A percentile compares a stretch with the other conserved stretches of the same genome.
Evolutionary conservation across 2,329 filamentous ascomycete genomes (phyloP).

Genomic region (Fusarium annulatum): DNA sequence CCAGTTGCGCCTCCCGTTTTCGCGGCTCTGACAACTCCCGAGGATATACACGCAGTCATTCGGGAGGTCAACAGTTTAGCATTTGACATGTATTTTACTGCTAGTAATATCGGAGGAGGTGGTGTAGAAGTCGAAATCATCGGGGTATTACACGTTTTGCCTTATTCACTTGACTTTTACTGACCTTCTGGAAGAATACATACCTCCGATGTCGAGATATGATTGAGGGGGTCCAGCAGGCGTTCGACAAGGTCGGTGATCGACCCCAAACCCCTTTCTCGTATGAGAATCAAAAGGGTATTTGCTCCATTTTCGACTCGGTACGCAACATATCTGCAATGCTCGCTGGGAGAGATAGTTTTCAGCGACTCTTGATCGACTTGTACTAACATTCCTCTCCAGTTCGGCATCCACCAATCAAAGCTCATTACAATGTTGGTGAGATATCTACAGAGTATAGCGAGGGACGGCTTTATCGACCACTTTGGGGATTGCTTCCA

Average conservation of each 20-base stretch:
- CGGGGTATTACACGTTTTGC: not conserved
- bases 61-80: not conserved
- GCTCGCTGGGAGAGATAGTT: not conserved
- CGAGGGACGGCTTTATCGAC: conserved; percentile 10
- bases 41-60: conserved; percentile 1
- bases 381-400: conserved; percentile 3
- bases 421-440: conserved; percentile 10
- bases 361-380: not conserved
- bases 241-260: not conserved
- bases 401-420: conserved; percentile 22
- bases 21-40: not conserved
- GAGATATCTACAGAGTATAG: conserved; percentile 1
- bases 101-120: not conserved
- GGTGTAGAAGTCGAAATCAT: conserved; percentile 10
- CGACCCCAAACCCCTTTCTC: conserved; percentile 5
- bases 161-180: not conserved
- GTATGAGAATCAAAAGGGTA: conserved; percentile 8
- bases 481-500: conserved; percentile 28
- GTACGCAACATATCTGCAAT: conserved; percentile 1
- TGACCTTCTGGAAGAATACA: conserved; percentile 13
- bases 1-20: not conserved
- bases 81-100: conserved; percentile 1
- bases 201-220: conserved; percentile 22
- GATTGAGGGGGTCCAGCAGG: conserved; percentile 8
- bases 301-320: conserved; percentile 14